Percentiles rank a stretch among this genome's conserved stretches.
Conservation (phyloP, 2,329 filamentous ascomycete genomes). For the Gliomastix tumulicola region DNA sequence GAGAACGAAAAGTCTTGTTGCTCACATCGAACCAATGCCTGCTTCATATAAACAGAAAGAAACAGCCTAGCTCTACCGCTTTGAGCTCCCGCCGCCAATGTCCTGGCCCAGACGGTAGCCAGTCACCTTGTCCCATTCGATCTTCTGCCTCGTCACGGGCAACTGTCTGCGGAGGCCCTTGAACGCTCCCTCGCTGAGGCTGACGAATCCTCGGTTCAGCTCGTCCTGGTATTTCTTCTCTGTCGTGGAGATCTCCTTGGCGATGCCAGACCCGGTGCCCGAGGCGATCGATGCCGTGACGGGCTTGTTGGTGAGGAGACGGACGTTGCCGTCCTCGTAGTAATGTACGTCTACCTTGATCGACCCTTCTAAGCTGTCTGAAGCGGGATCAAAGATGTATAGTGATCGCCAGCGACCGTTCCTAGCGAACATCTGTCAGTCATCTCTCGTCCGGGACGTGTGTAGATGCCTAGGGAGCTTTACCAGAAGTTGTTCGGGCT, state of each 20-base stretch:
- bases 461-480: slow-evolving; percentile 7
- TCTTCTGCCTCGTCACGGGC: slow-evolving; percentile 95
- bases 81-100: slow-evolving; percentile 61
- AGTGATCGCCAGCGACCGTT: slow-evolving; percentile 93
- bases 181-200: slow-evolving; percentile 88
- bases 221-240: slow-evolving; percentile 97
- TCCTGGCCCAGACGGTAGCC: slow-evolving; percentile 83
- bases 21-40: too few relatives aligned
- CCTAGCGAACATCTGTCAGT: slow-evolving; percentile 42
- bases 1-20: too few relatives aligned
- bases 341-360: slow-evolving; percentile 97
- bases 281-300: slow-evolving; percentile 55
- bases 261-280: slow-evolving; percentile 59
- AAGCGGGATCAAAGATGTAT: slow-evolving; percentile 72
- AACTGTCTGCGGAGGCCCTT: slow-evolving; percentile 88
- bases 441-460: background rate
- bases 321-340: slow-evolving; percentile 98
- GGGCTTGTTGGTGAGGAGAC: slow-evolving; percentile 81
- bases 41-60: too few relatives aligned
- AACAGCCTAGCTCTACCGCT: slow-evolving; percentile 32
- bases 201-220: slow-evolving; percentile 82
- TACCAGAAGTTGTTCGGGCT: slow-evolving; percentile 97
- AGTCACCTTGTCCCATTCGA: slow-evolving; percentile 98
- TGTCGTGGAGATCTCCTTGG: slow-evolving; percentile 67
- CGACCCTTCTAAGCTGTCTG: slow-evolving; percentile 62